phyloP scores from a whole-genome alignment of 192 early-diverging fungal species.

The Backusella liffmaniae region DNA sequence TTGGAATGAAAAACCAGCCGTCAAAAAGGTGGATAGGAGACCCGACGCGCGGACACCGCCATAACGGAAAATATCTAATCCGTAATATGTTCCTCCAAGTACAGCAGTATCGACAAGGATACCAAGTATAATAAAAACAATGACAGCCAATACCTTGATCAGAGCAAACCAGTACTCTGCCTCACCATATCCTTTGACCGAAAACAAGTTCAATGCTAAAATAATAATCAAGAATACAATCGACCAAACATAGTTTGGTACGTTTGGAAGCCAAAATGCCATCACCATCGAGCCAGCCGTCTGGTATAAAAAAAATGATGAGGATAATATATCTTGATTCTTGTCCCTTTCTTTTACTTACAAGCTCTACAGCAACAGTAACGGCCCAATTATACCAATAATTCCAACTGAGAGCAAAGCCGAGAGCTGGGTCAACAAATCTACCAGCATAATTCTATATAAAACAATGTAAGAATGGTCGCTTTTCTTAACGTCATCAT shows the following conservation, averaged over 20 bases:
- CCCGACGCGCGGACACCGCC: constrained; percentile 62
- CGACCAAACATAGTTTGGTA: constrained; percentile 42
- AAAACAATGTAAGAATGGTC: no score
- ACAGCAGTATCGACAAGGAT: constrained; percentile 71
- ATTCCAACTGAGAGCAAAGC: constrained; percentile 72
- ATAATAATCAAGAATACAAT: constrained; percentile 61
- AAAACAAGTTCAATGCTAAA: constrained; percentile 67
- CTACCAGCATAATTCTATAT: constrained; percentile 60
- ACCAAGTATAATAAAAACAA: constrained; percentile 82
- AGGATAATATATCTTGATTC: not conserved
- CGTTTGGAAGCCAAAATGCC: constrained; percentile 54
- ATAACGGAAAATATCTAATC: constrained; percentile 60
- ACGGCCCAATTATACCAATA: constrained; percentile 38
- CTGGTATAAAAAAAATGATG: constrained; percentile 58
- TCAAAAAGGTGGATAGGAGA: constrained; percentile 65
- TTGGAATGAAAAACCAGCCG: constrained; percentile 85
- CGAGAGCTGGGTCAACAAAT: constrained; percentile 86
- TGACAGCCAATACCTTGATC: constrained; percentile 82
- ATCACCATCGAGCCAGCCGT: constrained; percentile 81
- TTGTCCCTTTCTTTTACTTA: not conserved
- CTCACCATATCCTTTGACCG: constrained; percentile 84
- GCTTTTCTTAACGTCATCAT: no score
- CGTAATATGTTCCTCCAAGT: constrained; percentile 58
- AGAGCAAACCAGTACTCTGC: constrained; percentile 84
- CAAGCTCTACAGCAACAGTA: constrained; percentile 32